Percentiles rank a stretch among this genome's conserved stretches.
phyloP scores from a whole-genome alignment of 2,329 filamentous ascomycete species.

The Ascochyta rabiei region DNA sequence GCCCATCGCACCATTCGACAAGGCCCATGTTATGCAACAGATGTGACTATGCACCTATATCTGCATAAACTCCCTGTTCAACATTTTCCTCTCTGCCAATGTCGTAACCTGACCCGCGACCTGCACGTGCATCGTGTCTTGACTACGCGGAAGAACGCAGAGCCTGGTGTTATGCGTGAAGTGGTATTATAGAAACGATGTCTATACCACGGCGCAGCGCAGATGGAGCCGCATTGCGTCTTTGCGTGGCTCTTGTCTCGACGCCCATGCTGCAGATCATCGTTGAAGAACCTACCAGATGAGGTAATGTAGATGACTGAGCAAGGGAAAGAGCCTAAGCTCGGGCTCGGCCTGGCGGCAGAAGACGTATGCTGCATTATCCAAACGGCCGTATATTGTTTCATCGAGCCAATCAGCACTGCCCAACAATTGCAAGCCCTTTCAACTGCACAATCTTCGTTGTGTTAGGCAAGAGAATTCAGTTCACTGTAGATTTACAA shows the following conservation, averaged over 20 bases:
- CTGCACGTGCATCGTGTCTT: slow-evolving; percentile 7
- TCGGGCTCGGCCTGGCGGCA: slow-evolving; percentile 29
- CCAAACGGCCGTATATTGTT: slow-evolving; percentile 27
- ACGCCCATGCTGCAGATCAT: slow-evolving; percentile 34
- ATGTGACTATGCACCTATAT: slow-evolving; percentile 26
- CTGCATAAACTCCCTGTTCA: slow-evolving; percentile 25
- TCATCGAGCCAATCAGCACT: slow-evolving; percentile 17
- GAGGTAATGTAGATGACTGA: slow-evolving; percentile 15
- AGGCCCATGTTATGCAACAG: slow-evolving; percentile 18
- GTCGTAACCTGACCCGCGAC: slow-evolving; percentile 9
- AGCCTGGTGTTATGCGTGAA: slow-evolving; percentile 5
- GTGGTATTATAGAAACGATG: not conserved
- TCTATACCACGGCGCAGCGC: slow-evolving; percentile 12
- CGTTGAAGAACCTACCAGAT: slow-evolving; percentile 26
- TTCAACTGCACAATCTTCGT: not conserved
- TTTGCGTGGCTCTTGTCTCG: slow-evolving; percentile 35
- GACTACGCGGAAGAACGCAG: slow-evolving; percentile 2
- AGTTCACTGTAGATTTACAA: not conserved
- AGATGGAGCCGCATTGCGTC: slow-evolving; percentile 39
- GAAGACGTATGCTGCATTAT: slow-evolving; percentile 31
- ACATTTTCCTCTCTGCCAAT: slow-evolving; percentile 15
- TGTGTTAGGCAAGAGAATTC: not conserved
- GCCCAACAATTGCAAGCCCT: not conserved
- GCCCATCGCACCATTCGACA: slow-evolving; percentile 23
- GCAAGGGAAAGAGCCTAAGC: slow-evolving; percentile 15